Conservation (phyloP, 345 rosid species). For the Arabidopsis suecica region DNA sequence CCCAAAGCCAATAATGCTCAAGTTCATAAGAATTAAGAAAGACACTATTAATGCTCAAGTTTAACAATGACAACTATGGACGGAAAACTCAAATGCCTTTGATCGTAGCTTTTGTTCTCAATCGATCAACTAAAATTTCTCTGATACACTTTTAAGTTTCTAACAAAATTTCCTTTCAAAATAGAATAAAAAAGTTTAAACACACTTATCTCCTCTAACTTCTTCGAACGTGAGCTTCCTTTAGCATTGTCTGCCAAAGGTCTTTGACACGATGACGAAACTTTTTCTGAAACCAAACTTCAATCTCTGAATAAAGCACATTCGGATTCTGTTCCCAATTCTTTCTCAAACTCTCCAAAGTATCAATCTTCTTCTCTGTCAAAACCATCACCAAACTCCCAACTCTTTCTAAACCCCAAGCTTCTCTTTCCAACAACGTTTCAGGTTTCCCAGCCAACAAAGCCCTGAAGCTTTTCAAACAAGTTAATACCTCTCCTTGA, state of each 20-base stretch:
- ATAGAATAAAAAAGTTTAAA: background rate
- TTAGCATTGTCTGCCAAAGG: conserved; percentile 68
- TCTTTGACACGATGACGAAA: conserved; percentile 52
- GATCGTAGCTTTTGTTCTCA: too few species aligned
- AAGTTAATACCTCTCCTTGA: conserved; percentile 77
- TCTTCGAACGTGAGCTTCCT: conserved; percentile 50
- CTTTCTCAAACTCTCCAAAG: conserved; percentile 56
- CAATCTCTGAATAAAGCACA: conserved; percentile 58
- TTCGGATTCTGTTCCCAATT: conserved; percentile 59
- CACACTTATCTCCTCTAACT: background rate
- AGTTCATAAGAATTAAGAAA: too few species aligned
- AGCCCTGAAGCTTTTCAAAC: conserved; percentile 52
- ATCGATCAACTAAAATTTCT: too few species aligned
- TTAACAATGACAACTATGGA: too few species aligned
- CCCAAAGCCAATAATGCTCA: too few species aligned
- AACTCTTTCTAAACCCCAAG: conserved; percentile 64
- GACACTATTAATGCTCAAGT: too few species aligned
- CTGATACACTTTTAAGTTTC: too few species aligned
- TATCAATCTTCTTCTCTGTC: conserved; percentile 52
- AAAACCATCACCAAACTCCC: conserved; percentile 65
- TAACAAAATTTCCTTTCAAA: background rate
- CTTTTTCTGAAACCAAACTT: conserved; percentile 75
- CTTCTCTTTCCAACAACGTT: conserved; percentile 62
- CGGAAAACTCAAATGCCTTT: too few species aligned
- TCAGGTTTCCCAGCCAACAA: conserved; percentile 66